Evolutionary conservation across 768 basidiomycete species (phyloP), one percentile per base, ranked within the genome.

Genomic region (Suillus discolor): DNA sequence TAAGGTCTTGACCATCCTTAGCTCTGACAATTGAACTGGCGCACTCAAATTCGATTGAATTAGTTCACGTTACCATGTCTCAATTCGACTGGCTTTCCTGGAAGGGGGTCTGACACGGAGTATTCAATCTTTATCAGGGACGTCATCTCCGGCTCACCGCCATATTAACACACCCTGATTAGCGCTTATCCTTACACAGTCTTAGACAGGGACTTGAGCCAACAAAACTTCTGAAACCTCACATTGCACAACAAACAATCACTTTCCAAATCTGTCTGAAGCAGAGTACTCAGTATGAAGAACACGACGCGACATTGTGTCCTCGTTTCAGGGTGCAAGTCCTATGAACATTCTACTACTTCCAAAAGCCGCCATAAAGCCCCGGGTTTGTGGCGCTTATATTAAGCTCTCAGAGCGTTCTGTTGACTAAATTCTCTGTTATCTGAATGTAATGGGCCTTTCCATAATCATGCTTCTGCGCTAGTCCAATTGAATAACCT

Each of bases 311-410:
- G 31, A 31, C 31, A 31, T 31, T 31, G 31, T 6, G 31, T 31
- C 31, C 55, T 60, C 59, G 12, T 60, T 60, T 31, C 59, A 60
- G 59, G 59, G 59, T 60, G 7, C 18, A 42, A 60, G 55, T 38
- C 13, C 31, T 28, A 41, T 41, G 25, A 60, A 18, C 57, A 6
- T 60, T 60, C 57, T 41, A 39, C 42, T 8, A 28, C 1, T 31
- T 6, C 28, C 31, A 31, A 31, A 31, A 31, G 31, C 31, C 31
- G 31, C 6, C 11, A 39, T 39, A 41, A 23, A 39, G 16, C 25
- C 23, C 23, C 39, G 15, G 12, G 38, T 57, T 39, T 60, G 39
- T 39, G 57, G 23, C 39, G 36, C 11, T 3, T 28, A 41, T 41
- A 59, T 59, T 59, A 39, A 49, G 11, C 16, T 59, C 28, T 16